A percentile compares a stretch with the other conserved stretches of the same genome.
These are phyloP conservation scores for Amoebophrya sp. DNA, from an alignment of 169 alveolate genomes.

Conservation along the genomic window DNA sequence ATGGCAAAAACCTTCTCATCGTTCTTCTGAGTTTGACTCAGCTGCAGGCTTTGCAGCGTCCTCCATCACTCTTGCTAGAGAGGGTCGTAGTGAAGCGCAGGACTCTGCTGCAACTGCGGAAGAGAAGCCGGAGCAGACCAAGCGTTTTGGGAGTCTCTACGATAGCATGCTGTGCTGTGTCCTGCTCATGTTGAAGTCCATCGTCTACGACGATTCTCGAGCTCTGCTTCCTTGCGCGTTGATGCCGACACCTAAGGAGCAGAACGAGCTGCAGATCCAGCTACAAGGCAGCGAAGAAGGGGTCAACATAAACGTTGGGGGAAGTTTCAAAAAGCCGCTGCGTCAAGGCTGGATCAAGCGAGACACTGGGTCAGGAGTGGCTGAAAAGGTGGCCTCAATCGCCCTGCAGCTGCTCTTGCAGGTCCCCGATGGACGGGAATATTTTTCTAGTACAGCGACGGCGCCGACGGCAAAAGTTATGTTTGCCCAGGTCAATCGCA, in stretches of 20 bases:
- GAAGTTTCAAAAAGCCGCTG: not conserved
- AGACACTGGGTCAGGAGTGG: not conserved
- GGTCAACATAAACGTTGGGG: not conserved
- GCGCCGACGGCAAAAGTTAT: slow-evolving; percentile 18
- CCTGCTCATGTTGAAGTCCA: not conserved
- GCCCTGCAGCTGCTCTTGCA: not conserved
- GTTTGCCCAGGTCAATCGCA: not conserved
- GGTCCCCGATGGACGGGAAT: not conserved
- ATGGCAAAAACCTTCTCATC: too few relatives aligned
- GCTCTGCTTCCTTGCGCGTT: slow-evolving; percentile 20
- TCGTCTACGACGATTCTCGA: not conserved
- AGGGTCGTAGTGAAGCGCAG: not conserved
- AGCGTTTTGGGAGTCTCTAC: not conserved
- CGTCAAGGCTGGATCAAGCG: not conserved
- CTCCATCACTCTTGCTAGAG: too few relatives aligned
- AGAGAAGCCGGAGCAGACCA: not conserved
- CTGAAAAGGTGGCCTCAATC: not conserved
- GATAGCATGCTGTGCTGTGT: not conserved
- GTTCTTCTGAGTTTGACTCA: too few relatives aligned
- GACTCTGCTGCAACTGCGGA: not conserved
- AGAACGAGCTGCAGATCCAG: not conserved
- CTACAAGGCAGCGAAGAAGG: not conserved
- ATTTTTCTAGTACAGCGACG: not conserved
- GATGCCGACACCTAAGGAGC: not conserved
- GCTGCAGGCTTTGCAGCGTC: too few relatives aligned